phyloP scores from a whole-genome alignment of 2,329 filamentous ascomycete species.

The Fusarium paranaense region DNA sequence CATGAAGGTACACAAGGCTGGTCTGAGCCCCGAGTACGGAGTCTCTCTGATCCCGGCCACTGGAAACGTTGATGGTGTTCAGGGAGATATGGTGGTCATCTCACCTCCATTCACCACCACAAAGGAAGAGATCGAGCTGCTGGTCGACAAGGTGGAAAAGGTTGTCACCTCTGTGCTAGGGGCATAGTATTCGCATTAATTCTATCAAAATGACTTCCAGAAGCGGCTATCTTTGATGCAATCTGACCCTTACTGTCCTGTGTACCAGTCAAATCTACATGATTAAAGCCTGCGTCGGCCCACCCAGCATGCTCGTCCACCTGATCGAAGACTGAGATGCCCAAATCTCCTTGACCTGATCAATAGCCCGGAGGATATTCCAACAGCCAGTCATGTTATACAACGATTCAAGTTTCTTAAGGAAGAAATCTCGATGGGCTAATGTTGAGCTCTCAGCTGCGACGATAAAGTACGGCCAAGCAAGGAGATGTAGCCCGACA shows the following conservation, averaged over 20 bases:
- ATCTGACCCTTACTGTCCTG: neutral
- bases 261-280: slow-evolving; percentile 20
- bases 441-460: slow-evolving; percentile 36
- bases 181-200: neutral
- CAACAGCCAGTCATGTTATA: slow-evolving; percentile 33
- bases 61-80: slow-evolving; percentile 15
- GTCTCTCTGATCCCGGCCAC: slow-evolving; percentile 23
- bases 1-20: slow-evolving; percentile 26
- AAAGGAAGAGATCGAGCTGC: slow-evolving; percentile 1
- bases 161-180: slow-evolving; percentile 14
- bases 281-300: slow-evolving; percentile 39
- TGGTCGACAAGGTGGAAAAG: slow-evolving; percentile 17
- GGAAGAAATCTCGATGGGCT: slow-evolving; percentile 35
- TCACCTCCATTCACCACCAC: slow-evolving; percentile 28
- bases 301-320: slow-evolving; percentile 38
- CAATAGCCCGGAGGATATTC: slow-evolving; percentile 39
- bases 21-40: neutral
- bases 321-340: slow-evolving; percentile 36
- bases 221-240: neutral
- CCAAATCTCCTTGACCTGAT: slow-evolving; percentile 40
- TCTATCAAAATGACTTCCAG: neutral
- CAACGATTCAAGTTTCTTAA: slow-evolving; percentile 30
- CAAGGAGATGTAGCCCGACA: slow-evolving; percentile 30
- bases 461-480: slow-evolving; percentile 39
- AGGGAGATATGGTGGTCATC: slow-evolving; percentile 28